Evolutionary conservation across 306 rosid species (phyloP), one percentile per base, ranked within the genome.

Genomic region (Pyrus betulifolia): DNA sequence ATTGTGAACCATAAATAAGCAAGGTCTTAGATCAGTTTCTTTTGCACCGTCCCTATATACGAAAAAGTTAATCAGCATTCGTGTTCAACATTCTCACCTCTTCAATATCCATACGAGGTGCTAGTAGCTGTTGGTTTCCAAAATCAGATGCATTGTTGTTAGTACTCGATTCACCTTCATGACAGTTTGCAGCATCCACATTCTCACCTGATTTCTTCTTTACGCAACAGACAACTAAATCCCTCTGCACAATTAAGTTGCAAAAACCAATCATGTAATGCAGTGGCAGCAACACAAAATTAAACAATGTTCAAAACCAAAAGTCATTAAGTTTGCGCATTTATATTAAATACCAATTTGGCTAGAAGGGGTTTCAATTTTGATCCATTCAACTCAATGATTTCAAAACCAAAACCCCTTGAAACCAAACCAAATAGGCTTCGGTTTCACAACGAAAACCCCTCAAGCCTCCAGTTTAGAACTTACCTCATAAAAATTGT

Each of bases 181-280:
- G 76, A 21, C 8, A 6, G 17, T 52, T 33, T 58, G 35, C 15
- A 68, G 21, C 75, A 8, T 72, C 72, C 52, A 61, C 42, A 58
- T 15, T 61, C 78, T 52, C 69, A 57, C 77, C 84, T 23, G 59
- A 8, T 22, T 74, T 83, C 69, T 55, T 74, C 70, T 58, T 87
- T 75, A 93, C 58, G 33, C 83, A 85, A 70, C 89, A 78, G 33
- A 93, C 14, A 70, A 88, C 92, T 72, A 82, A 86, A 45, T 77
- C 35, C 60, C 65, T 75, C 98, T 89, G 75, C 78, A 79, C 22
- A 74, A 76, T 64, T 70, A 63, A 70, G 55, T 65, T 65, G 70
- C 46, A 65, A 65, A 65, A 21, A 38, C 42, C 15, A 65, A 19
- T 35, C 10, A 21, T 18, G 69, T 9, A 65, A 33, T 63, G 69